Evolutionary conservation across 2,329 filamentous ascomycete genomes (phyloP).

Genomic region (Paramyrothecium sp.): DNA sequence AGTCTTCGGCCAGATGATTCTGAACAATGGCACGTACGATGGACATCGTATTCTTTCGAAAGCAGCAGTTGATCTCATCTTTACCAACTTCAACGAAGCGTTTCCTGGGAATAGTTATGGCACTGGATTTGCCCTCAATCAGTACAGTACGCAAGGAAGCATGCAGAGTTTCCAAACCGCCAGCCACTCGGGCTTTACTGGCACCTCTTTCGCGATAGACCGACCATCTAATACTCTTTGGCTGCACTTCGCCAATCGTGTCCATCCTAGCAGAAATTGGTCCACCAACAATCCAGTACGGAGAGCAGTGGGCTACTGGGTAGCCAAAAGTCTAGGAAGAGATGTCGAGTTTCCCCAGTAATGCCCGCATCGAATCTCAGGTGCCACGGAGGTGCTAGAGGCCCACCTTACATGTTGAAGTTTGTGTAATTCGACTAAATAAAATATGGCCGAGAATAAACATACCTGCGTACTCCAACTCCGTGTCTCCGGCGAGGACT

Average conservation of each 20-base stretch:
- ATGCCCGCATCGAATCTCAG: too few species aligned
- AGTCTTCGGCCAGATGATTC: conserved; percentile 31
- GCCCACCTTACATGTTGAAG: too few species aligned
- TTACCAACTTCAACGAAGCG: conserved; percentile 26
- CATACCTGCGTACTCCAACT: too few species aligned
- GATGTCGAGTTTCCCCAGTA: too few species aligned
- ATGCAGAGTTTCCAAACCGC: conserved; percentile 18
- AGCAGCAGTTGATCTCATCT: conserved; percentile 27
- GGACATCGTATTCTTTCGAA: conserved; percentile 22
- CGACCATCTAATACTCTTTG: conserved; percentile 14
- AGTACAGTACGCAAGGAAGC: conserved; percentile 28
- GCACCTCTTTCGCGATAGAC: conserved; percentile 21
- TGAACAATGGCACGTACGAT: conserved; percentile 33
- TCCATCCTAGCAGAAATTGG: too few species aligned
- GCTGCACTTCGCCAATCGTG: conserved; percentile 16
- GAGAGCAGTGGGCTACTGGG: too few species aligned
- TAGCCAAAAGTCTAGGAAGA: too few species aligned
- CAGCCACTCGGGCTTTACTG: conserved; percentile 21
- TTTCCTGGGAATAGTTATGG: conserved; percentile 25
- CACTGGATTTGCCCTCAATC: conserved; percentile 28
- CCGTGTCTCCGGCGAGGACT: too few species aligned
- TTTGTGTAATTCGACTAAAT: too few species aligned
- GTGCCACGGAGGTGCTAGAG: too few species aligned
- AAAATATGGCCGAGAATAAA: too few species aligned
- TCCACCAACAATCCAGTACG: too few species aligned